A percentile compares a stretch with the other conserved stretches of the same genome.
These are phyloP conservation scores for Lippia alba DNA, from an alignment of 305 asterid species.

Conservation along the genomic window DNA sequence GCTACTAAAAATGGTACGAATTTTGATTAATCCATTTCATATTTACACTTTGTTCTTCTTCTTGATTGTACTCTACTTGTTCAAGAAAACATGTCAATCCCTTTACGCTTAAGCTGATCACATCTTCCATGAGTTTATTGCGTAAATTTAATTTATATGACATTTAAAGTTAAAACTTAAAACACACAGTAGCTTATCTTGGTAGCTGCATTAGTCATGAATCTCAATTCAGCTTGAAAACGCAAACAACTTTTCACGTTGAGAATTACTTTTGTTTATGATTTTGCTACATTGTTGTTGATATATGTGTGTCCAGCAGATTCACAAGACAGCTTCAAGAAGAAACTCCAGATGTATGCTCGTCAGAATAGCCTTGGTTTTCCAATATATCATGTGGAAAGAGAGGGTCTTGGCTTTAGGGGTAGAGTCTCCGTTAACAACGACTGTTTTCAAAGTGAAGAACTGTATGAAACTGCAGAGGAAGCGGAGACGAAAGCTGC, in stretches of 20 bases:
- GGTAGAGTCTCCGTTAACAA: constrained; percentile 39
- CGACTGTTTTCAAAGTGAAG: constrained; percentile 38
- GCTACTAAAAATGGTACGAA: constrained; percentile 22
- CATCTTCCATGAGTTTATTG: not conserved
- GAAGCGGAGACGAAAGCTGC: constrained; percentile 58
- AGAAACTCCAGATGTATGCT: constrained; percentile 46
- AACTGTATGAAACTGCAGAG: constrained; percentile 31
- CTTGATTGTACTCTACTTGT: too few species aligned
- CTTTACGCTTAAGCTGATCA: too few species aligned
- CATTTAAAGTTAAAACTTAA: too few species aligned
- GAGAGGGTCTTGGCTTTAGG: constrained; percentile 38
- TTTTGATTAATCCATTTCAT: not conserved
- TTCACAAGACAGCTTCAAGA: constrained; percentile 37
- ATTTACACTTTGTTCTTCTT: not conserved
- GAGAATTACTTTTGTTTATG: too few species aligned
- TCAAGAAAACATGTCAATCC: too few species aligned
- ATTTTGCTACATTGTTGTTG: too few species aligned
- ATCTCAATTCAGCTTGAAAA: too few species aligned
- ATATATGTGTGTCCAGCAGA: not conserved
- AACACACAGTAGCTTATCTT: too few species aligned
- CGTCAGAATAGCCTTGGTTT: constrained; percentile 37
- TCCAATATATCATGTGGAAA: constrained; percentile 34
- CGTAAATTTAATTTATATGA: too few species aligned
- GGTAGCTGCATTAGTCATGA: too few species aligned
- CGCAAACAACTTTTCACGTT: too few species aligned